Percentiles rank a stretch among this genome's conserved stretches.
Conservation (phyloP, 192 early-diverging fungal genomes). For the Spinellus fusiger region DNA sequence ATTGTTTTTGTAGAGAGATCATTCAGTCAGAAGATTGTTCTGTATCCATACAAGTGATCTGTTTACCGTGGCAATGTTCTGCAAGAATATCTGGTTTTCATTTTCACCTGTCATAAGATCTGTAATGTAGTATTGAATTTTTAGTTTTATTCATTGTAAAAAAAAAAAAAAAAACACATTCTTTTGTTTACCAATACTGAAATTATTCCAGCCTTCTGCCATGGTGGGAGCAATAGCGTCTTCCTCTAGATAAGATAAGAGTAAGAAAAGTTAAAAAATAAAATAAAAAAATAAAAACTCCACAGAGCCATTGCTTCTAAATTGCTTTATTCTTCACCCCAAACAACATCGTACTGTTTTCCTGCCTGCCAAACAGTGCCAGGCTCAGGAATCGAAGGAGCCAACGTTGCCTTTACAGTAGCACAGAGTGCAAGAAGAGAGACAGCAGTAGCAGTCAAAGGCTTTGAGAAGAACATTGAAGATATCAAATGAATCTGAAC, state of each 20-base stretch:
- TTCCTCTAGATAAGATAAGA: not conserved
- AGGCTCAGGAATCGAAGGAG: conserved; percentile 12
- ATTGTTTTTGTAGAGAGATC: not conserved
- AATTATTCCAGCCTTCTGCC: conserved; percentile 15
- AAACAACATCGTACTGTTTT: conserved; percentile 14
- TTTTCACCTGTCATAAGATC: conserved; percentile 41
- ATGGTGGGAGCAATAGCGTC: conserved; percentile 7
- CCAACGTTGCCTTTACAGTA: conserved; percentile 10
- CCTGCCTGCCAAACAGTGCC: conserved; percentile 25
- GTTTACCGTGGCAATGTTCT: conserved; percentile 23
- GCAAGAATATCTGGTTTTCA: conserved; percentile 17
- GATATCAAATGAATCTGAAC: not conserved
- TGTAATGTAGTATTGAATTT: not conserved
- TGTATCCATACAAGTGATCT: not conserved
- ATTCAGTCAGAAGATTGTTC: not conserved
- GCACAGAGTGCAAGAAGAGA: conserved; percentile 1
- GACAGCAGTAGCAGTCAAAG: not conserved
- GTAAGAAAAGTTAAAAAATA: not conserved
- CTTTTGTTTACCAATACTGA: conserved; percentile 18
- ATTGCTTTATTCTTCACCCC: conserved; percentile 10
- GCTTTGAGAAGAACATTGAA: not conserved
- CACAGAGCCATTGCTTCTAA: too few species aligned
- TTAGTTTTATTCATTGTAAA: not conserved
- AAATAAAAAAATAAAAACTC: not conserved
- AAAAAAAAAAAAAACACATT: not conserved